These are phyloP conservation scores for Lecanicillium sp. DNA, from an alignment of 2,329 filamentous ascomycete genomes.

Conservation along the genomic window DNA sequence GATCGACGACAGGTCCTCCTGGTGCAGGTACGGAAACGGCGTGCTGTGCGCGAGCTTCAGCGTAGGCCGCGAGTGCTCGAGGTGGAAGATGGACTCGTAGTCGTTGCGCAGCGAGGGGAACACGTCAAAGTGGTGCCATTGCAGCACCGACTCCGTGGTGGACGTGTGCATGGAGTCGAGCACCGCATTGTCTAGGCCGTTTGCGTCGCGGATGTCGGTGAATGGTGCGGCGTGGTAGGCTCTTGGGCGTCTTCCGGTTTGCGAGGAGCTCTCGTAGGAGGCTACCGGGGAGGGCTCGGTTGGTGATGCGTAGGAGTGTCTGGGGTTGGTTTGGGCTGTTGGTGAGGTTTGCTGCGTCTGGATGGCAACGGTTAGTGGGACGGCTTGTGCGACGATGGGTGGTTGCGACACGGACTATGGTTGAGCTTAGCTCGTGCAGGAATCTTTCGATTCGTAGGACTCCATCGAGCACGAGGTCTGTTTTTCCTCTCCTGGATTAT, in stretches of 20 bases:
- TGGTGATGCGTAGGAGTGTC: not conserved
- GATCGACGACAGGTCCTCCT: constrained; percentile 32
- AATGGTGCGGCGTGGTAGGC: constrained; percentile 9
- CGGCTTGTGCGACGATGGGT: no score
- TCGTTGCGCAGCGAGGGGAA: constrained; percentile 34
- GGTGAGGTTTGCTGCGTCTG: not conserved
- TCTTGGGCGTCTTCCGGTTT: constrained; percentile 4
- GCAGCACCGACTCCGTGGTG: constrained; percentile 41
- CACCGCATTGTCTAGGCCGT: constrained; percentile 36
- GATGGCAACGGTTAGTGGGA: constrained; percentile 1
- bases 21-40: constrained; percentile 33
- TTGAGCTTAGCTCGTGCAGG: constrained; percentile 35
- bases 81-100: constrained; percentile 36
- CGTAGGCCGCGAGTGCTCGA: constrained; percentile 34
- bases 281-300: constrained; percentile 4
- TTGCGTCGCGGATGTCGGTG: constrained; percentile 18
- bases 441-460: constrained; percentile 39
- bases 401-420: constrained; percentile 31
- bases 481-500: constrained; percentile 36
- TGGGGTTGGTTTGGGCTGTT: constrained; percentile 4
- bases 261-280: constrained; percentile 8
- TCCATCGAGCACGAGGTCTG: constrained; percentile 42
- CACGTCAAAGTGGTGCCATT: constrained; percentile 41
- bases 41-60: constrained; percentile 24
- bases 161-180: constrained; percentile 43